These are phyloP conservation scores for Quercus robur DNA, from an alignment of 306 rosid genomes.

Conservation along the genomic window DNA sequence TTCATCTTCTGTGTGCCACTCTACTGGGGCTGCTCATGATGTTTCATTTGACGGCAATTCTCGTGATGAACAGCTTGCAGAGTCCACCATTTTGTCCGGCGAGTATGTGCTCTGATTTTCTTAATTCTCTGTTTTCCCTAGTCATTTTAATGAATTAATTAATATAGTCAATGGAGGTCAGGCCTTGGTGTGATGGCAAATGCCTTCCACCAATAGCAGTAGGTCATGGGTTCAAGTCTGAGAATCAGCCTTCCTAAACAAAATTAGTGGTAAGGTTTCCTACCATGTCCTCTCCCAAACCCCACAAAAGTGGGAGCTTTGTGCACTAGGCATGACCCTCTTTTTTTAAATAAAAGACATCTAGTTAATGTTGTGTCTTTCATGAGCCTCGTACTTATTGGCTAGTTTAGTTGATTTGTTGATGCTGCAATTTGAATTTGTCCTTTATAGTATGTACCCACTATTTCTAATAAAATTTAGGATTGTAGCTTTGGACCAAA, in stretches of 20 bases:
- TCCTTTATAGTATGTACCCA: neutral
- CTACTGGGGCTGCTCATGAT: constrained; percentile 58
- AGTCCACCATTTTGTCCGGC: constrained; percentile 36
- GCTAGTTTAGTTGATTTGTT: neutral
- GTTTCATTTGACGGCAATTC: constrained; percentile 52
- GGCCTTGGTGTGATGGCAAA: too few relatives aligned
- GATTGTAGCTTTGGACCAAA: neutral
- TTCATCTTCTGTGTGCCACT: constrained; percentile 35
- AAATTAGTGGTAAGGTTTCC: too few relatives aligned
- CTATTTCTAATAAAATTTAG: neutral
- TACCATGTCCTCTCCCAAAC: too few relatives aligned
- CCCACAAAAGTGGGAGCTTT: too few relatives aligned
- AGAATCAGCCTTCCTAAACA: too few relatives aligned
- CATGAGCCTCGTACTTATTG: neutral
- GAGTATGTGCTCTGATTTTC: constrained; percentile 45
- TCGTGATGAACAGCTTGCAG: constrained; percentile 43
- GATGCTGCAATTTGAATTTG: neutral
- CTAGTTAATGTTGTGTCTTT: neutral
- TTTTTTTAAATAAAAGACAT: too few relatives aligned
- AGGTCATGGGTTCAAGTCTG: too few relatives aligned
- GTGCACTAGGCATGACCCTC: too few relatives aligned
- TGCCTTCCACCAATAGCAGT: too few relatives aligned
- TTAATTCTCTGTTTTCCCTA: neutral
- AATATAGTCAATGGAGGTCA: too few relatives aligned
- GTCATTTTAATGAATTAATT: neutral